A percentile compares a stretch with the other conserved stretches of the same genome.
These are phyloP conservation scores for Pestalotiopsis sp. DNA, from an alignment of 2,329 filamentous ascomycete species.

Conservation along the genomic window DNA sequence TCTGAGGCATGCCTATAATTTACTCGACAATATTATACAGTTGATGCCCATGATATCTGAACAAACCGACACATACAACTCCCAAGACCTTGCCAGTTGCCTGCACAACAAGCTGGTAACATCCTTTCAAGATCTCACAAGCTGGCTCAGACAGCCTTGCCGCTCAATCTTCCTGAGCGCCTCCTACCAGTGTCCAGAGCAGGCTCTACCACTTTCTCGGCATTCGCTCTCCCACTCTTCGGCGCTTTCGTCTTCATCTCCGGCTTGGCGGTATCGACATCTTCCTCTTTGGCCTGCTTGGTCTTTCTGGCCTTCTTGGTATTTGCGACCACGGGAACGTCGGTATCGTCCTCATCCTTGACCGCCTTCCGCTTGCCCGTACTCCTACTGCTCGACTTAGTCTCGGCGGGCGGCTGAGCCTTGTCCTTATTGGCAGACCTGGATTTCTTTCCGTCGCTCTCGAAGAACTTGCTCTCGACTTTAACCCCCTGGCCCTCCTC, in stretches of 20 bases:
- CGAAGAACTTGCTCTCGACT: conserved; percentile 27
- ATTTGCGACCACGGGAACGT: conserved; percentile 18
- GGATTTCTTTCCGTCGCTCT: conserved; percentile 17
- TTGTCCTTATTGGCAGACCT: neutral
- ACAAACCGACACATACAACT: neutral
- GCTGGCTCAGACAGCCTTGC: neutral
- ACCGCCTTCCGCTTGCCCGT: conserved; percentile 19
- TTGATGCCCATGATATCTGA: neutral
- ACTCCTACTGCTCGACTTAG: conserved; percentile 1
- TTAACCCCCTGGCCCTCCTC: conserved; percentile 1
- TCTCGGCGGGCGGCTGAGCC: neutral
- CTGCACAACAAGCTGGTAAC: neutral
- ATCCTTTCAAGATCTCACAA: neutral
- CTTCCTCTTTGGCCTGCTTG: conserved; percentile 3
- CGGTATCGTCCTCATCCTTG: conserved; percentile 27
- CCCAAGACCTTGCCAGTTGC: neutral
- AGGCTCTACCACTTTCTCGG: conserved; percentile 23
- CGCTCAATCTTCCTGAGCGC: conserved; percentile 28
- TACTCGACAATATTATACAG: neutral
- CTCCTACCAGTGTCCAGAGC: conserved; percentile 25
- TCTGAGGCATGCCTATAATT: too few species aligned
- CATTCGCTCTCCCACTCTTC: conserved; percentile 14
- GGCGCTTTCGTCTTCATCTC: neutral
- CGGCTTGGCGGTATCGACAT: neutral
- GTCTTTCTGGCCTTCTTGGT: conserved; percentile 21